Percentiles rank a stretch among this genome's conserved stretches.
Evolutionary conservation across 2,329 filamentous ascomycete species (phyloP).

Genomic region (Trichophyton benhamiae): DNA sequence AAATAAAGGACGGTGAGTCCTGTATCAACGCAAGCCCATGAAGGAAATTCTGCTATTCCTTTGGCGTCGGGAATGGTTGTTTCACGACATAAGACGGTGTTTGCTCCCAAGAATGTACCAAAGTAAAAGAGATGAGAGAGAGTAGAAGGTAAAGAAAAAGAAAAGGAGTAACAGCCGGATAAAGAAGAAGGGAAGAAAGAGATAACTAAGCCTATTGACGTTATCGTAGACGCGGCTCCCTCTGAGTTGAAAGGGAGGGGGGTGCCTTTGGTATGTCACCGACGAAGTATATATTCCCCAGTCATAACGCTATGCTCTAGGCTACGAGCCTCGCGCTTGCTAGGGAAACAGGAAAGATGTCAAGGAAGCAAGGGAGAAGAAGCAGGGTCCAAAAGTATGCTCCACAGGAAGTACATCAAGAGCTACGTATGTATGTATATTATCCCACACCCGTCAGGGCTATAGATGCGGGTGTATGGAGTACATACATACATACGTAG

Average conservation of each 20-base stretch:
- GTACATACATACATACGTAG: background rate
- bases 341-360: background rate
- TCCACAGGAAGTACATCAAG: background rate
- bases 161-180: background rate
- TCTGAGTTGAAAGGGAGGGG: background rate
- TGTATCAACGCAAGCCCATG: background rate
- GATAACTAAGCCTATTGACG: background rate
- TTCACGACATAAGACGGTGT: conserved; percentile 1
- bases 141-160: background rate
- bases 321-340: background rate
- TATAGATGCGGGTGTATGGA: too few species aligned
- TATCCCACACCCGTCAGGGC: too few species aligned
- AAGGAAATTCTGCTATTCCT: background rate
- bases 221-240: background rate
- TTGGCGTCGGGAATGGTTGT: background rate
- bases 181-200: background rate
- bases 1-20: background rate
- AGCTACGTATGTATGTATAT: background rate
- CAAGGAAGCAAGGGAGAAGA: background rate
- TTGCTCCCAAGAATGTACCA: background rate
- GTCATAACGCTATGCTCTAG: background rate
- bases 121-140: background rate
- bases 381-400: background rate
- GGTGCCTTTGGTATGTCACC: background rate
- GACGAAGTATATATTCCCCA: background rate